phyloP scores from a whole-genome alignment of 352 stramenopile species.

The Pythium guiyangense region DNA sequence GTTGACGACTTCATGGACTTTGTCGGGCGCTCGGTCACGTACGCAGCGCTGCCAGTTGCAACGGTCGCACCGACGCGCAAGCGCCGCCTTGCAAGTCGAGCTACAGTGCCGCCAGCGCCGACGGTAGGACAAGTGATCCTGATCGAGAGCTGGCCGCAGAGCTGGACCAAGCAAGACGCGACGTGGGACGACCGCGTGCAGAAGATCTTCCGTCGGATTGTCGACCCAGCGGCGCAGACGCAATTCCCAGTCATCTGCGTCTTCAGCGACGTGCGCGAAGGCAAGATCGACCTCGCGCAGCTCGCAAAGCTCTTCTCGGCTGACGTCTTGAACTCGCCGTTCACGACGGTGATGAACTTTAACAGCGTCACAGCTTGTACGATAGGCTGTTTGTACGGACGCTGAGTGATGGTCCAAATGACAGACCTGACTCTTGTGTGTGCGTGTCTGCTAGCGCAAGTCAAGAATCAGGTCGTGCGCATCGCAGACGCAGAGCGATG shows the following conservation, averaged over 20 bases:
- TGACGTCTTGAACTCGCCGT: conserved; percentile 59
- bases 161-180: conserved; percentile 30
- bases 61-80: conserved; percentile 6
- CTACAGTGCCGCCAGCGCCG: no score
- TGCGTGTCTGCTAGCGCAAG: conserved; percentile 26
- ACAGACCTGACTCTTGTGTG: no score
- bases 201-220: conserved; percentile 42
- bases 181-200: conserved; percentile 54
- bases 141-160: conserved; percentile 71
- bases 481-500: conserved; percentile 34
- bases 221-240: conserved; percentile 30
- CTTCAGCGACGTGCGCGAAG: conserved; percentile 80
- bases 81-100: conserved; percentile 6
- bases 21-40: conserved; percentile 61
- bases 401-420: no score
- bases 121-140: conserved; percentile 43
- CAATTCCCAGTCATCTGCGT: conserved; percentile 71
- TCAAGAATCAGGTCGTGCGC: conserved; percentile 68
- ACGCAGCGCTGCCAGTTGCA: conserved; percentile 46
- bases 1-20: conserved; percentile 80
- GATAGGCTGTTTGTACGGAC: background rate
- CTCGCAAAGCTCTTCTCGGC: conserved; percentile 61
- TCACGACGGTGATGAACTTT: conserved; percentile 71
- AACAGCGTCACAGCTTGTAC: conserved; percentile 74
- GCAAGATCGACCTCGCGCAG: conserved; percentile 61